phyloP scores from a whole-genome alignment of 495 filamentous ascomycete species.

The Copromyces sp. region DNA sequence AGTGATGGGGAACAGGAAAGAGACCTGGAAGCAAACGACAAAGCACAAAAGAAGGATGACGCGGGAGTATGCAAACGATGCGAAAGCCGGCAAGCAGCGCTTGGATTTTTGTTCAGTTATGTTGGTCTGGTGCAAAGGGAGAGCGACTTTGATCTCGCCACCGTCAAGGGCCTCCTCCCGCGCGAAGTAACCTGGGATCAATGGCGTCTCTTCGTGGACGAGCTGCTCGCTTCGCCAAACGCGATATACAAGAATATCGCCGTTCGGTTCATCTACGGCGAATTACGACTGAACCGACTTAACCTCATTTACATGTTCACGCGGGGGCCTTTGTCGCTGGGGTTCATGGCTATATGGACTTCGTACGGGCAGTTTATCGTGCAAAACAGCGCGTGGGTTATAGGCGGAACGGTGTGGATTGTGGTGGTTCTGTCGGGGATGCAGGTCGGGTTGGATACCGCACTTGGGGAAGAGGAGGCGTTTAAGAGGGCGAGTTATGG shows the following conservation, averaged over 20 bases:
- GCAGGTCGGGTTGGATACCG: constrained; percentile 45
- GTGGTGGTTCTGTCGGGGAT: constrained; percentile 45
- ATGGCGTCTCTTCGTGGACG: too few species aligned
- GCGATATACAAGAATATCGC: constrained; percentile 13
- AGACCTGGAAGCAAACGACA: too few species aligned
- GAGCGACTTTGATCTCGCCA: too few species aligned
- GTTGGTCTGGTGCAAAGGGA: too few species aligned
- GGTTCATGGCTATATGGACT: constrained; percentile 20
- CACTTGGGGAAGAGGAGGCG: neutral
- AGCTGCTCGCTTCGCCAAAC: too few species aligned
- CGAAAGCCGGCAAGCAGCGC: too few species aligned
- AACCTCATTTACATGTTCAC: constrained; percentile 24
- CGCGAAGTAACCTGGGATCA: too few species aligned
- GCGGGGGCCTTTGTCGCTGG: constrained; percentile 3
- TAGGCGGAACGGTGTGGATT: constrained; percentile 37
- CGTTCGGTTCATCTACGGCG: constrained; percentile 33
- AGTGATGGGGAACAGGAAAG: too few species aligned
- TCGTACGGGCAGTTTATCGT: constrained; percentile 27
- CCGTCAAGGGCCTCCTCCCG: too few species aligned
- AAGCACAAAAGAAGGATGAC: too few species aligned
- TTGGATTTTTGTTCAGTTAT: too few species aligned
- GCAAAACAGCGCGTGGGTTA: constrained; percentile 38
- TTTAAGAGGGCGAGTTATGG: constrained; percentile 43
- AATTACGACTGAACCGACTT: constrained; percentile 33
- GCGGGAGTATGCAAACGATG: too few species aligned